A percentile compares a stretch with the other conserved stretches of the same genome.
Evolutionary conservation across 2,329 filamentous ascomycete species (phyloP).

Genomic region (Harringtonia aguacate): DNA sequence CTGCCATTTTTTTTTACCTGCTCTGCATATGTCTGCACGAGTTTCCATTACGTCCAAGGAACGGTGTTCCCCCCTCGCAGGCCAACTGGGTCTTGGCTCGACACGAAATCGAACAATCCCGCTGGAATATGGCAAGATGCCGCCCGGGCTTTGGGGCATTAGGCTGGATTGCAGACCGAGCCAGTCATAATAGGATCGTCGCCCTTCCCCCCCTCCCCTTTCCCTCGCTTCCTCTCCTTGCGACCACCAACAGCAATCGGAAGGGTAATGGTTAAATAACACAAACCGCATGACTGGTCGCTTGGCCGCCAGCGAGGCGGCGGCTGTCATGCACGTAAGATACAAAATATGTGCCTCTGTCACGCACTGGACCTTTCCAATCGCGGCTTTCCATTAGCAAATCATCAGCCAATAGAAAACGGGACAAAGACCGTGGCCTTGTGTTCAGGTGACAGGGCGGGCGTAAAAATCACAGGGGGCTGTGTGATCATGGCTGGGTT

Average conservation of each 20-base stretch:
- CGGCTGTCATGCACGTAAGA: neutral
- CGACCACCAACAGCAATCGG: neutral
- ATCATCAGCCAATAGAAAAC: conserved; percentile 9
- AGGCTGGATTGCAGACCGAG: no score
- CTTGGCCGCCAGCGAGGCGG: neutral
- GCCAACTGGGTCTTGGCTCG: no score
- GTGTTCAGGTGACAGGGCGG: conserved; percentile 5
- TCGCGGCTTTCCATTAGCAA: conserved; percentile 11
- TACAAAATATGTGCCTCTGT: neutral
- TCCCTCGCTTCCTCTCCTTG: no score
- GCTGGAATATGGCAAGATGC: no score
- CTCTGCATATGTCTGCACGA: no score
- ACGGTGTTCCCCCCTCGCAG: no score
- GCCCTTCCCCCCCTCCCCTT: no score
- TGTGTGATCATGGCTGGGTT: neutral
- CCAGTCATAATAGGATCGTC: no score
- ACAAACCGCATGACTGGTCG: conserved; percentile 11
- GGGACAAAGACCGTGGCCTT: conserved; percentile 1
- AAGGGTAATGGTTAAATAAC: conserved; percentile 12
- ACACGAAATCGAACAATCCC: no score
- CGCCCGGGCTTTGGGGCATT: no score
- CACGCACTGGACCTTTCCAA: neutral
- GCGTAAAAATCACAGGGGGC: neutral
- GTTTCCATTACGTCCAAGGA: no score
- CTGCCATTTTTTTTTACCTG: no score